Evolutionary conservation across 2,329 filamentous ascomycete genomes (phyloP).

Genomic region (Pezicula rhizophila): DNA sequence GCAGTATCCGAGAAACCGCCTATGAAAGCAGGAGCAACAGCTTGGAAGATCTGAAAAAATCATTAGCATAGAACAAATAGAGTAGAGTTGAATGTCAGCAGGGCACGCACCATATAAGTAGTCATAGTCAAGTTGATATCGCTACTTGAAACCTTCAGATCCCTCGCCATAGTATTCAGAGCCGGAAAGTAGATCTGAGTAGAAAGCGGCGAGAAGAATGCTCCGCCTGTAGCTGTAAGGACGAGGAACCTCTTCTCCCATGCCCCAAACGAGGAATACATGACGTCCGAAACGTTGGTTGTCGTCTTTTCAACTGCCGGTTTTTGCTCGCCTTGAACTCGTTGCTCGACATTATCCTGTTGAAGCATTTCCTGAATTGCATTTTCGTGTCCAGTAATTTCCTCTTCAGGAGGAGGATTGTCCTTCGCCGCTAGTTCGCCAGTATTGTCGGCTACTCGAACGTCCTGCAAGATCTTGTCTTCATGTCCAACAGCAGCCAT

Average conservation of each 20-base stretch:
- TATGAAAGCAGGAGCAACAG: conserved; percentile 49
- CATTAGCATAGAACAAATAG: neutral
- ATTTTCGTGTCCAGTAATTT: no score
- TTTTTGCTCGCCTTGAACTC: neutral
- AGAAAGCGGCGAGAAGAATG: conserved; percentile 51
- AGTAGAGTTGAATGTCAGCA: conserved; percentile 2
- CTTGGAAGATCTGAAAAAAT: conserved; percentile 46
- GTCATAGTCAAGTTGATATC: conserved; percentile 33
- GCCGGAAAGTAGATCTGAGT: conserved; percentile 50
- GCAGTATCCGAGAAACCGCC: conserved; percentile 48
- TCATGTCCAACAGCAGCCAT: no score
- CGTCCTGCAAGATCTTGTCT: no score
- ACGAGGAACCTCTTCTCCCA: conserved; percentile 30
- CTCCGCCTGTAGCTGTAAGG: conserved; percentile 42
- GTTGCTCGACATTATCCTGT: no score
- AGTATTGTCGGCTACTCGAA: no score
- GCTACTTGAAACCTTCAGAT: conserved; percentile 36
- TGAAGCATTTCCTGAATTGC: no score
- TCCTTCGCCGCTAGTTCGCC: no score
- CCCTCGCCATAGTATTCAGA: conserved; percentile 39
- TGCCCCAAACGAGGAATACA: conserved; percentile 9
- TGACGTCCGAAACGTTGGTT: neutral
- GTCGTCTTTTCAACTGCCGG: neutral
- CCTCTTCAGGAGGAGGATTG: no score
- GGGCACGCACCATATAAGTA: conserved; percentile 28